phyloP scores from a whole-genome alignment of 768 basidiomycete genomes.

The Rhodocollybia butyracea region DNA sequence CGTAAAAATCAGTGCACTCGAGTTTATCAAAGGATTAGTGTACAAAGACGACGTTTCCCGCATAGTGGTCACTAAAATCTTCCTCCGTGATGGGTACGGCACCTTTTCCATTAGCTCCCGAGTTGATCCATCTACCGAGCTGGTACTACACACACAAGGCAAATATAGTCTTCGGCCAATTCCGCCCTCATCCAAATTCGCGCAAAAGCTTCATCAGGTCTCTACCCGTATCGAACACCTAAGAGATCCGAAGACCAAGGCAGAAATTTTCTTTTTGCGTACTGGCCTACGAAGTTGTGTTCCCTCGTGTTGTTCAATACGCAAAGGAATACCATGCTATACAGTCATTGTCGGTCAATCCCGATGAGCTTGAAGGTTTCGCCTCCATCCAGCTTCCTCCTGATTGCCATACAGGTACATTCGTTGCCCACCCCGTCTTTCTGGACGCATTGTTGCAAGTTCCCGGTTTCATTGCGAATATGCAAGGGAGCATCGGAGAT shows the following conservation, averaged over 20 bases:
- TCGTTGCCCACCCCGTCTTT: slow-evolving; percentile 53
- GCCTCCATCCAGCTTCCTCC: slow-evolving; percentile 45
- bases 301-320: slow-evolving; percentile 68
- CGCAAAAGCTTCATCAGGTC: slow-evolving; percentile 30
- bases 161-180: slow-evolving; percentile 35
- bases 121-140: slow-evolving; percentile 24
- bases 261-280: slow-evolving; percentile 52
- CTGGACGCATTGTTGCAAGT: slow-evolving; percentile 66
- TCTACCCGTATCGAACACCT: slow-evolving; percentile 30
- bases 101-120: slow-evolving; percentile 47
- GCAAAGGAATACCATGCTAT: slow-evolving; percentile 56
- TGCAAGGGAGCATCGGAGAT: slow-evolving; percentile 44
- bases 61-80: slow-evolving; percentile 36
- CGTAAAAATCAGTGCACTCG: slow-evolving; percentile 38
- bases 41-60: slow-evolving; percentile 29
- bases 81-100: slow-evolving; percentile 32
- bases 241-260: slow-evolving; percentile 18
- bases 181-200: slow-evolving; percentile 34
- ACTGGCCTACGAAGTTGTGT: slow-evolving; percentile 64
- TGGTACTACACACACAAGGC: slow-evolving; percentile 44
- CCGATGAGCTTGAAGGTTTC: slow-evolving; percentile 46
- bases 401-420: slow-evolving; percentile 26
- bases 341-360: slow-evolving; percentile 46
- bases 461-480: slow-evolving; percentile 68
- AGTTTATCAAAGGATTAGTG: slow-evolving; percentile 56